A percentile compares a stretch with the other conserved stretches of the same genome.
Evolutionary conservation across 2,329 filamentous ascomycete genomes (phyloP).

Genomic region (Magnaporthales sp.): DNA sequence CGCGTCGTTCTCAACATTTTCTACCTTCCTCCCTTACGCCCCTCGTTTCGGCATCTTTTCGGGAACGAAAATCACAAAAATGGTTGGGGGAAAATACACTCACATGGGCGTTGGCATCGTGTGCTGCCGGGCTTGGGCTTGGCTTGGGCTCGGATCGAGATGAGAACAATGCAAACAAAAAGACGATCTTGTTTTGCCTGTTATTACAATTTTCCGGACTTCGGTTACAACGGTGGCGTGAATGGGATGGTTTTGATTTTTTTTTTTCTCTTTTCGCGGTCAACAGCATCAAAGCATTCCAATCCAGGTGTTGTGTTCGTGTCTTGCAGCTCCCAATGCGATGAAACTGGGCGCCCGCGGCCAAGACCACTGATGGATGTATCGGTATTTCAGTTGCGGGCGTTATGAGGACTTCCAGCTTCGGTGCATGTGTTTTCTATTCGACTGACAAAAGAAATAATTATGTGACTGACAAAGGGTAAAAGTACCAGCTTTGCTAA

Average conservation of each 20-base stretch:
- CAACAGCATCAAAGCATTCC: conserved; percentile 21
- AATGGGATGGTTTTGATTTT: conserved; percentile 23
- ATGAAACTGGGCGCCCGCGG: background rate
- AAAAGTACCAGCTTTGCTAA: background rate
- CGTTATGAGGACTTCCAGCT: background rate
- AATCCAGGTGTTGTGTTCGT: conserved; percentile 12
- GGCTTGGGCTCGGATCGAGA: conserved; percentile 4
- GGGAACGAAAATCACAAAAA: conserved; percentile 3
- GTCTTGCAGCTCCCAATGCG: background rate
- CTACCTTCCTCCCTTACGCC: background rate
- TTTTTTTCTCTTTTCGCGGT: conserved; percentile 11
- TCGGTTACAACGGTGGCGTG: conserved; percentile 18
- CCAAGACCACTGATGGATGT: background rate
- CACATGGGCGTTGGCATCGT: conserved; percentile 3
- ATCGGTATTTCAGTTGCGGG: background rate
- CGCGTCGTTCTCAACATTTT: conserved; percentile 9
- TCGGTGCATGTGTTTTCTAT: background rate
- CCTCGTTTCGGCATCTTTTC: conserved; percentile 9
- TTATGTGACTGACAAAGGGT: background rate
- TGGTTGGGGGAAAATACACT: background rate
- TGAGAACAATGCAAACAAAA: conserved; percentile 3
- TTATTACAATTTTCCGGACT: conserved; percentile 11
- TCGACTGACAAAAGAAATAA: background rate
- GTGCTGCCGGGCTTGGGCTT: conserved; percentile 2
- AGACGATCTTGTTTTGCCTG: conserved; percentile 3